These are phyloP conservation scores for Aspergillus coremiiformis DNA, from an alignment of 495 filamentous ascomycete species.

Conservation along the genomic window DNA sequence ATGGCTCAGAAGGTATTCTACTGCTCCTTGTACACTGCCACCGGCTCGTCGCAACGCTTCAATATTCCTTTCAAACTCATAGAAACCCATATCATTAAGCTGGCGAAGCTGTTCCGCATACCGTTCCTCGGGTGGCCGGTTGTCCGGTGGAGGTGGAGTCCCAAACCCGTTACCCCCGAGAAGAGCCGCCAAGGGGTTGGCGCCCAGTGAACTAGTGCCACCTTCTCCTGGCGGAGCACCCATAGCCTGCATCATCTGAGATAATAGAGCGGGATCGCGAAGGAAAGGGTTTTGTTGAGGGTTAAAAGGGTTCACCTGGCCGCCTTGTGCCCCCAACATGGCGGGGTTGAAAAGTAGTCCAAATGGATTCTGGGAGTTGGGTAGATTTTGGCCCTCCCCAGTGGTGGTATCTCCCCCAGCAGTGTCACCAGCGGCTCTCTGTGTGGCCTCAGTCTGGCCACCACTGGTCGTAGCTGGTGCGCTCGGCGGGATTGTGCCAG, in stretches of 20 bases:
- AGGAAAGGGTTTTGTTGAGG: slow-evolving; percentile 42
- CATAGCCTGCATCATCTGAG: slow-evolving; percentile 43
- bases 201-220: slow-evolving; percentile 22
- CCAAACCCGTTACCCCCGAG: slow-evolving; percentile 36
- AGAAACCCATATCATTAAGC: slow-evolving; percentile 98
- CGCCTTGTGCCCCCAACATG: slow-evolving; percentile 27
- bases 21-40: slow-evolving; percentile 90
- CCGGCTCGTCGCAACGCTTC: slow-evolving; percentile 81
- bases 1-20: slow-evolving; percentile 60
- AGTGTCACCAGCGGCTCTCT: slow-evolving; percentile 13
- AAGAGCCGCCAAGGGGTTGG: slow-evolving; percentile 33
- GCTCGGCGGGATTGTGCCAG: slow-evolving; percentile 22
- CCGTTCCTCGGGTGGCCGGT: slow-evolving; percentile 82
- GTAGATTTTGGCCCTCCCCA: slow-evolving; percentile 22
- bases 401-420: slow-evolving; percentile 21
- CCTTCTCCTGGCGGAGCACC: slow-evolving; percentile 28
- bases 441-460: slow-evolving; percentile 17
- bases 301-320: slow-evolving; percentile 38
- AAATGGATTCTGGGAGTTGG: slow-evolving; percentile 46
- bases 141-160: slow-evolving; percentile 52
- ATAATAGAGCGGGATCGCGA: slow-evolving; percentile 41
- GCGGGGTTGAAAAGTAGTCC: slow-evolving; percentile 43
- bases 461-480: slow-evolving; percentile 14
- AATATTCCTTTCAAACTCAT: slow-evolving; percentile 90
- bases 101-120: slow-evolving; percentile 87